Evolutionary conservation across 192 early-diverging fungal species (phyloP).

Genomic region (Mortierella hygrophila): DNA sequence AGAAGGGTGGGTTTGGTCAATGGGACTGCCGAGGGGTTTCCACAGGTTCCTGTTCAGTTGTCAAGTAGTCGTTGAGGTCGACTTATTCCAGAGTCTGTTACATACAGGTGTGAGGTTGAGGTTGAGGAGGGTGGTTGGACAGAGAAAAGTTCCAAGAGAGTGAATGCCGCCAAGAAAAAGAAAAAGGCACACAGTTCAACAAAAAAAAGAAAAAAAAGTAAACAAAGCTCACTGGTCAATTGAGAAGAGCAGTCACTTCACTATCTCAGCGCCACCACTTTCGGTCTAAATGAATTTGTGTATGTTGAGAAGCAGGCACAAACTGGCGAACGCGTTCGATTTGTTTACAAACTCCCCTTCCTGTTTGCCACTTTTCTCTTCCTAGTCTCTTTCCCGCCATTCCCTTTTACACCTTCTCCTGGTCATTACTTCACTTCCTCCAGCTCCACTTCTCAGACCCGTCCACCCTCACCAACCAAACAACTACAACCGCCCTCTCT

Average conservation of each 20-base stretch:
- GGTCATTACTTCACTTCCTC: not conserved
- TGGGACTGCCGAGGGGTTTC: no score
- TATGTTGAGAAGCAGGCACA: not conserved
- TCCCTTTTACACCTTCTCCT: not conserved
- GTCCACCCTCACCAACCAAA: not conserved
- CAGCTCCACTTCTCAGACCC: not conserved
- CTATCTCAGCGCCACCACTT: not conserved
- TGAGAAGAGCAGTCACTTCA: not conserved
- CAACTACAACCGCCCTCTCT: not conserved
- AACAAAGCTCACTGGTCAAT: slow-evolving; percentile 8
- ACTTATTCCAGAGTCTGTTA: not conserved
- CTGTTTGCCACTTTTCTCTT: slow-evolving; percentile 28
- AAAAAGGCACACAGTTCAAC: not conserved
- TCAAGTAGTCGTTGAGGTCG: not conserved
- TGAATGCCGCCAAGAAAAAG: slow-evolving; percentile 9
- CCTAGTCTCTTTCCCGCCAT: not conserved
- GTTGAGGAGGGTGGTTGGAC: not conserved
- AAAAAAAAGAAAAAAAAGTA: slow-evolving; percentile 8
- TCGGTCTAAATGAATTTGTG: not conserved
- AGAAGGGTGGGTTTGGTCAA: not conserved
- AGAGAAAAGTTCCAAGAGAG: not conserved
- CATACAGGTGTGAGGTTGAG: not conserved
- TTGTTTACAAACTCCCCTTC: not conserved
- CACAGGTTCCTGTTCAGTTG: not conserved
- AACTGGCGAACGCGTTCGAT: not conserved